Percentiles rank a stretch among this genome's conserved stretches.
Evolutionary conservation across 108 stramenopile species (phyloP).

Genomic region (Epipyxis sp.): DNA sequence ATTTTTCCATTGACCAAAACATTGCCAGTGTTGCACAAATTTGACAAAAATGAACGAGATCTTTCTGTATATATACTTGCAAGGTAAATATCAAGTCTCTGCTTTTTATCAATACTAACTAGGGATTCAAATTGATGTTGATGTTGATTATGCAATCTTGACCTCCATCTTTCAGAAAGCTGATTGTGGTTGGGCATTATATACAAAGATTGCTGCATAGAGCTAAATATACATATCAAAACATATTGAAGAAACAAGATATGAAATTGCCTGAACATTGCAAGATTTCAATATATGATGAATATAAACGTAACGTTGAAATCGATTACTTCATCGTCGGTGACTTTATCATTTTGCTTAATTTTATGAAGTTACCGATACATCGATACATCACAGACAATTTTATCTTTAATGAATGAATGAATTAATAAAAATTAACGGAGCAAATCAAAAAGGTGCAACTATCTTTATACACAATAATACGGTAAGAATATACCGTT

Average conservation of each 20-base stretch:
- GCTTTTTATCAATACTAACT: background rate
- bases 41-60: background rate
- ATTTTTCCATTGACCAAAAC: conserved; percentile 12
- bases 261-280: background rate
- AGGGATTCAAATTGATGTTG: too few relatives aligned
- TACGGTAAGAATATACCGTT: background rate
- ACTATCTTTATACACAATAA: background rate
- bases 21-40: background rate
- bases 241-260: too few relatives aligned
- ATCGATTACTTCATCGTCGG: background rate
- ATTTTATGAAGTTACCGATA: too few relatives aligned
- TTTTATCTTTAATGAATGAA: too few relatives aligned
- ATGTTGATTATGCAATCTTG: too few relatives aligned
- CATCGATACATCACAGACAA: too few relatives aligned
- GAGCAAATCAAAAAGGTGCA: background rate
- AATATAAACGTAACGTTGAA: background rate
- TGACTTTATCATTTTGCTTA: background rate
- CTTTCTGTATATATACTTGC: background rate
- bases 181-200: background rate
- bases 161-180: background rate
- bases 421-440: background rate
- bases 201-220: background rate
- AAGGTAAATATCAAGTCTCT: conserved; percentile 7
- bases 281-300: background rate
- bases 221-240: too few relatives aligned